These are phyloP conservation scores for Zygoascus sp. DNA, from an alignment of 1,139 yeast genomes.

Conservation along the genomic window DNA sequence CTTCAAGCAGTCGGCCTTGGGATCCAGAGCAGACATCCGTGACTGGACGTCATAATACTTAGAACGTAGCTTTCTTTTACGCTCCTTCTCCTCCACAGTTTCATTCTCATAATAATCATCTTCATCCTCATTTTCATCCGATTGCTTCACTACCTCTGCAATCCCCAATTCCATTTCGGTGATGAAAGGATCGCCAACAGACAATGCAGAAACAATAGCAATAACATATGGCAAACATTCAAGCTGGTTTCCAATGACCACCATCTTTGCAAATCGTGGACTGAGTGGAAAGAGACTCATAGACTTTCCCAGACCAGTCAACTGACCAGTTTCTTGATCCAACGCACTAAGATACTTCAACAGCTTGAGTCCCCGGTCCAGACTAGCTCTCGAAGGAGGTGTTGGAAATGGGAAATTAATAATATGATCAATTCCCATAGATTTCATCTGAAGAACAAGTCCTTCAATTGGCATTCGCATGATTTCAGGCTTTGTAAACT, in stretches of 20 bases:
- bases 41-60: conserved; percentile 55
- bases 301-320: conserved; percentile 75
- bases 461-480: conserved; percentile 95
- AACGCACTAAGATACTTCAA: conserved; percentile 78
- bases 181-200: conserved; percentile 91
- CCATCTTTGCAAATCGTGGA: conserved; percentile 88
- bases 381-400: conserved; percentile 65
- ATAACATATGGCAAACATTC: conserved; percentile 81
- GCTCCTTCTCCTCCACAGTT: conserved; percentile 38
- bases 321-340: conserved; percentile 42
- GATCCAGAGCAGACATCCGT: conserved; percentile 63
- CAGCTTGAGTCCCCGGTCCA: conserved; percentile 63
- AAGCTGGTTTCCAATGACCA: conserved; percentile 81
- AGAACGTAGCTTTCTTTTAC: conserved; percentile 43
- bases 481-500: conserved; percentile 85
- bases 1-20: conserved; percentile 67
- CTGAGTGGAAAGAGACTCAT: conserved; percentile 92
- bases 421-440: conserved; percentile 92
- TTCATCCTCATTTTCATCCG: conserved; percentile 27
- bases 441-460: conserved; percentile 87
- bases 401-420: conserved; percentile 96
- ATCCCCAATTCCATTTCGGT: conserved; percentile 69
- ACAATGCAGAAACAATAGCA: conserved; percentile 85
- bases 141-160: conserved; percentile 5
- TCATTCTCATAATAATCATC: conserved; percentile 31